These are phyloP conservation scores for Bidens hawaiensis DNA, from an alignment of 140 eudicot species.

Conservation along the genomic window DNA sequence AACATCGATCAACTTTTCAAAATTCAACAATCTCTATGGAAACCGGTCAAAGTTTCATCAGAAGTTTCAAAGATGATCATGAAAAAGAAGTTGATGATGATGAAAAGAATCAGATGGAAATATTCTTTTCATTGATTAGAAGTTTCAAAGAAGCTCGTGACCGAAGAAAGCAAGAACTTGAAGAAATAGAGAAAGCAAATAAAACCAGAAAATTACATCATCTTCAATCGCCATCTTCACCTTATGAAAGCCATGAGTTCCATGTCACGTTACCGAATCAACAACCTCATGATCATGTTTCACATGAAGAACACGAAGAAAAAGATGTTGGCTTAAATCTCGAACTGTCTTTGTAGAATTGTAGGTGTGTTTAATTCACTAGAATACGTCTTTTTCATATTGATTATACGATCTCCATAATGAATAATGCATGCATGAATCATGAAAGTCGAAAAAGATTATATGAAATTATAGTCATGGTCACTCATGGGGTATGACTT, in stretches of 20 bases:
- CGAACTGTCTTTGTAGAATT: conserved; percentile 18
- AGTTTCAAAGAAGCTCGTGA: conserved; percentile 32
- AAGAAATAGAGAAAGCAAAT: not conserved
- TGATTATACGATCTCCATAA: too few relatives aligned
- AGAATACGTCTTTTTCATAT: too few relatives aligned
- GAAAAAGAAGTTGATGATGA: conserved; percentile 2
- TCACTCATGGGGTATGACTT: too few relatives aligned
- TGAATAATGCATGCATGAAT: too few relatives aligned
- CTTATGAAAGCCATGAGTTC: conserved; percentile 1
- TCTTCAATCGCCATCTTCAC: conserved; percentile 15
- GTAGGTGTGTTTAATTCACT: too few relatives aligned
- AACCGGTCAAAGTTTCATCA: not conserved
- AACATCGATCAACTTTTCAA: too few relatives aligned
- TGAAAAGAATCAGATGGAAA: conserved; percentile 50
- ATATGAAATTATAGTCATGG: too few relatives aligned
- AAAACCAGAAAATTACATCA: conserved; percentile 23
- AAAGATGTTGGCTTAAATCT: conserved; percentile 9
- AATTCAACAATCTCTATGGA: too few relatives aligned
- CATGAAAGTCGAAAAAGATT: too few relatives aligned
- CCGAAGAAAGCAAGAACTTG: conserved; percentile 11
- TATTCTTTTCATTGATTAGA: conserved; percentile 31
- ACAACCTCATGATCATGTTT: not conserved
- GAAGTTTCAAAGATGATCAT: not conserved
- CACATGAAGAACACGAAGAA: not conserved
- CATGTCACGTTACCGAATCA: not conserved